Conservation (phyloP, 768 basidiomycete genomes). For the Dioszegia aurantiaca region DNA sequence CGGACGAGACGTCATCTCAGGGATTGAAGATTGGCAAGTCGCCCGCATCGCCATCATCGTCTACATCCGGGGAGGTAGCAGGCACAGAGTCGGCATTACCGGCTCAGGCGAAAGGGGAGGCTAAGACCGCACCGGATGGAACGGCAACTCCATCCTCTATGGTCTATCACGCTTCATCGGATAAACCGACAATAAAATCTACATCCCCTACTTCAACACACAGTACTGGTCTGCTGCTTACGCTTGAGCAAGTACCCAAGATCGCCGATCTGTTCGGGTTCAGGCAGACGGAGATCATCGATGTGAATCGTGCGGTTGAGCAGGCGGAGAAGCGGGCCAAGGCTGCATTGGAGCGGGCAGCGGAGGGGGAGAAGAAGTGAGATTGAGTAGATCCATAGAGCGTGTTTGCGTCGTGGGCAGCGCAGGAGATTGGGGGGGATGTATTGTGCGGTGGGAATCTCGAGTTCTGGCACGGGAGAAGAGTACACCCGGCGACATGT, state of each 20-base stretch:
- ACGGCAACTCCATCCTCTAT: slow-evolving; percentile 34
- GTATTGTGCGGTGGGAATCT: too few species aligned
- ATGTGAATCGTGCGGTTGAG: slow-evolving; percentile 51
- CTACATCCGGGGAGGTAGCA: not conserved
- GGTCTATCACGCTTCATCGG: slow-evolving; percentile 14
- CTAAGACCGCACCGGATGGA: slow-evolving; percentile 30
- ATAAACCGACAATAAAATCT: not conserved
- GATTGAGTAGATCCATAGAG: too few species aligned
- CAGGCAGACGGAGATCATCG: slow-evolving; percentile 44
- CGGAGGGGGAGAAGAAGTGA: slow-evolving; percentile 3
- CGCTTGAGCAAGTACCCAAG: slow-evolving; percentile 28
- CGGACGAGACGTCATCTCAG: slow-evolving; percentile 24
- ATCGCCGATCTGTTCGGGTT: slow-evolving; percentile 43
- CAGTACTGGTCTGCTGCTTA: slow-evolving; percentile 22
- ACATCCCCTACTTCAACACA: slow-evolving; percentile 9
- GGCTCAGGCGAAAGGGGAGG: slow-evolving; percentile 32
- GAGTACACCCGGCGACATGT: too few species aligned
- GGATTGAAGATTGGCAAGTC: not conserved
- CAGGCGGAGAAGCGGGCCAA: slow-evolving; percentile 46
- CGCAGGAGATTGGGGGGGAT: too few species aligned
- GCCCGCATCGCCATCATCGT: not conserved
- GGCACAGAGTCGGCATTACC: slow-evolving; percentile 13
- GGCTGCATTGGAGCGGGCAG: slow-evolving; percentile 30
- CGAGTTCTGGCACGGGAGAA: too few species aligned
- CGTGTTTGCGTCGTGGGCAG: too few species aligned